These are phyloP conservation scores for Penicillium turbatum DNA, from an alignment of 495 filamentous ascomycete genomes.

Conservation along the genomic window DNA sequence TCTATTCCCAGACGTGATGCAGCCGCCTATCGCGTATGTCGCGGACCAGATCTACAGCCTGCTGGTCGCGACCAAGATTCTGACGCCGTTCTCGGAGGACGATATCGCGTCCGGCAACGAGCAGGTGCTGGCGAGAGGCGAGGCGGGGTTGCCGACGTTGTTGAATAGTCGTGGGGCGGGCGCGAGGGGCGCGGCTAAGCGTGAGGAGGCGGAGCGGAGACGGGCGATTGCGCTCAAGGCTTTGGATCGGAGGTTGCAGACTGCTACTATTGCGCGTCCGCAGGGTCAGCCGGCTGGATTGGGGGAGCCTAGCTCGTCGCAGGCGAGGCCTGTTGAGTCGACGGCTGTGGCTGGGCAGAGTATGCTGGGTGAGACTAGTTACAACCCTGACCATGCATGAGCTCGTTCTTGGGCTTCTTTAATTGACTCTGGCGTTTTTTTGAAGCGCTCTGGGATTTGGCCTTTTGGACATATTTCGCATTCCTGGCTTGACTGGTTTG, in stretches of 20 bases:
- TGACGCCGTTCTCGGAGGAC: slow-evolving; percentile 80
- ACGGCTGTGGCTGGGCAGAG: slow-evolving; percentile 36
- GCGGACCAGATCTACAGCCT: slow-evolving; percentile 69
- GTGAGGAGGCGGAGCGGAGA: slow-evolving; percentile 89
- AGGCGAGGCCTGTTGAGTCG: slow-evolving; percentile 32
- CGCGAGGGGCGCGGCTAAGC: slow-evolving; percentile 48
- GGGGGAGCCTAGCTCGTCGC: slow-evolving; percentile 38
- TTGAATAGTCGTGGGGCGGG: slow-evolving; percentile 44
- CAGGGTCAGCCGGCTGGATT: slow-evolving; percentile 25
- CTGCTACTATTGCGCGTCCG: slow-evolving; percentile 56
- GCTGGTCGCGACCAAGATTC: slow-evolving; percentile 68
- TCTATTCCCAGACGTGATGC: slow-evolving; percentile 87
- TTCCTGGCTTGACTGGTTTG: not conserved
- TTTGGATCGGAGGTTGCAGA: slow-evolving; percentile 84
- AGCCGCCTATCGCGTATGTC: slow-evolving; percentile 69
- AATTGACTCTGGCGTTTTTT: slow-evolving; percentile 1
- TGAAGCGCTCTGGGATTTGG: slow-evolving; percentile 3
- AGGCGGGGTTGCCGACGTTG: slow-evolving; percentile 60
- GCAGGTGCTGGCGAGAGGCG: slow-evolving; percentile 60
- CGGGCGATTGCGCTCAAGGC: slow-evolving; percentile 86
- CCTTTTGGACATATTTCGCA: slow-evolving; percentile 17
- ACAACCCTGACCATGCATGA: slow-evolving; percentile 59
- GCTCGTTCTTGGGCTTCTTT: slow-evolving; percentile 6
- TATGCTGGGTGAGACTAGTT: slow-evolving; percentile 65
- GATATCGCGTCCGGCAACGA: slow-evolving; percentile 80